Conservation (phyloP, 2,329 filamentous ascomycete genomes). For the Phaeophleospora eucalypticola region DNA sequence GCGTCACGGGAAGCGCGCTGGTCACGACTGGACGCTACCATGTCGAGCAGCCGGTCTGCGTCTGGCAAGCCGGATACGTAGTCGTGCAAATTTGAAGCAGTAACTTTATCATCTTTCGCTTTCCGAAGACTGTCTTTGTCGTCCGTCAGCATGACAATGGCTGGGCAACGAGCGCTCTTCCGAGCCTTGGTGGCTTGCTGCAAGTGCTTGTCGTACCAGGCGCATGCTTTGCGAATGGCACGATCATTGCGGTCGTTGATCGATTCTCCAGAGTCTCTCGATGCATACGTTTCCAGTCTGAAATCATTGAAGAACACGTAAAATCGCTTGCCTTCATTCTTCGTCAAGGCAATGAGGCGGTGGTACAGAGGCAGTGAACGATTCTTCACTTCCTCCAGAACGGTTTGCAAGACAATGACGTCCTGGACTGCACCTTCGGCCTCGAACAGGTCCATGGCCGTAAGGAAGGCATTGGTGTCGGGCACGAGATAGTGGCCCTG, state of each 20-base stretch:
- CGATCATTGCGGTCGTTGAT: constrained; percentile 97
- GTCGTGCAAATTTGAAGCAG: constrained; percentile 60
- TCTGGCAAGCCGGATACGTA: constrained; percentile 85
- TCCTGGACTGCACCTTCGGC: constrained; percentile 88
- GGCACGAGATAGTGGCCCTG: constrained; percentile 91
- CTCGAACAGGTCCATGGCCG: constrained; percentile 96
- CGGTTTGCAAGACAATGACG: constrained; percentile 93
- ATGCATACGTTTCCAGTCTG: constrained; percentile 81
- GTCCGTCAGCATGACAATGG: constrained; percentile 89
- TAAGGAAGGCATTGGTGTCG: constrained; percentile 92
- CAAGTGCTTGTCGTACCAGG: constrained; percentile 87
- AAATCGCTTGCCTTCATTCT: constrained; percentile 94
- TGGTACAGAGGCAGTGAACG: constrained; percentile 93
- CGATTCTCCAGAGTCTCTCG: constrained; percentile 69
- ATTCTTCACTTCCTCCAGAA: constrained; percentile 92
- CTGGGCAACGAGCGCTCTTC: constrained; percentile 57
- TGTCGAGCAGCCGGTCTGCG: constrained; percentile 79
- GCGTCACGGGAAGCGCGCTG: constrained; percentile 60
- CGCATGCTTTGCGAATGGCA: constrained; percentile 77
- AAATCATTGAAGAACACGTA: constrained; percentile 99
- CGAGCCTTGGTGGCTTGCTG: constrained; percentile 55
- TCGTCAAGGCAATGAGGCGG: constrained; percentile 81
- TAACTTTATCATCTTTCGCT: constrained; percentile 69
- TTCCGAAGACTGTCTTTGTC: constrained; percentile 84
- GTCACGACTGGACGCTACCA: constrained; percentile 79